phyloP scores from a whole-genome alignment of 345 rosid species.

The Microthlaspi erraticum region DNA sequence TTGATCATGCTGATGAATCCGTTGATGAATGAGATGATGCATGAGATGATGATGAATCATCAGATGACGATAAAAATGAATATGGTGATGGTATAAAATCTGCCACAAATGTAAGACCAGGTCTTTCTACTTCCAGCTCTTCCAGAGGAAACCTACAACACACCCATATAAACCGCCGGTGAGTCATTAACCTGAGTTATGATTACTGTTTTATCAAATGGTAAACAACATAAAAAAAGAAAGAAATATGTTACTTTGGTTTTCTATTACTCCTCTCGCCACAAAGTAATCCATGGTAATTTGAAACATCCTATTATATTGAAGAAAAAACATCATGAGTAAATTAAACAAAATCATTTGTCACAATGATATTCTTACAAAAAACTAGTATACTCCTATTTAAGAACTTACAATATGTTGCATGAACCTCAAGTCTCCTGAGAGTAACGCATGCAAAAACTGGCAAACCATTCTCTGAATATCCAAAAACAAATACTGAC shows the following conservation, averaged over 20 bases:
- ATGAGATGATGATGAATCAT: not conserved
- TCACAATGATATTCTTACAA: not conserved
- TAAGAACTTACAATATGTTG: constrained; percentile 29
- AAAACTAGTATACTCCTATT: not conserved
- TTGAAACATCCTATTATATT: constrained; percentile 34
- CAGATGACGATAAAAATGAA: not conserved
- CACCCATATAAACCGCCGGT: constrained; percentile 1
- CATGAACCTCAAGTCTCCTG: not conserved
- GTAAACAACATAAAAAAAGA: not conserved
- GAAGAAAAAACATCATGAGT: not conserved
- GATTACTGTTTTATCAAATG: not conserved
- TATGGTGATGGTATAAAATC: not conserved
- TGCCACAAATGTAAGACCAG: constrained; percentile 22
- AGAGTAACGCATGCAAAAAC: constrained; percentile 4
- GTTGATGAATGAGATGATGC: no score
- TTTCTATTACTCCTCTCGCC: not conserved
- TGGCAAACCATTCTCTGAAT: not conserved
- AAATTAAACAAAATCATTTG: not conserved
- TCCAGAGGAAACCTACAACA: constrained; percentile 19
- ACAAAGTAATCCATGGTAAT: not conserved
- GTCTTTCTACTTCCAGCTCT: constrained; percentile 23
- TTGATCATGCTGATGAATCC: no score
- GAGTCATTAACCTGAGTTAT: not conserved
- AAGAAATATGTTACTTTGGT: constrained; percentile 4
- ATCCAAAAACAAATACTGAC: no score